These are phyloP conservation scores for Glarea lozoyensis DNA, from an alignment of 495 filamentous ascomycete genomes.

Conservation along the genomic window DNA sequence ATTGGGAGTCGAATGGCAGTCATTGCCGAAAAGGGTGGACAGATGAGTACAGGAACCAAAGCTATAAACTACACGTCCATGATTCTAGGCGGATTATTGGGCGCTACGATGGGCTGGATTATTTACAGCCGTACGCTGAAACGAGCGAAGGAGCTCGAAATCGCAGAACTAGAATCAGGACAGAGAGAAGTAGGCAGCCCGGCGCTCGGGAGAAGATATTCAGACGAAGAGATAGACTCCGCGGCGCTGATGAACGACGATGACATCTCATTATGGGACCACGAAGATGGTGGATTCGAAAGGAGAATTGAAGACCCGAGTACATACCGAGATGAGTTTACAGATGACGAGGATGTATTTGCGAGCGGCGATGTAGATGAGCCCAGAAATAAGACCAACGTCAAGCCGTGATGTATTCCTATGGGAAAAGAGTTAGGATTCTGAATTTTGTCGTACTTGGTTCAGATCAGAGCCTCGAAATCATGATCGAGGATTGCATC, in stretches of 20 bases:
- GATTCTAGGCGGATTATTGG: conserved; percentile 54
- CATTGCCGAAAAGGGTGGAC: conserved; percentile 53
- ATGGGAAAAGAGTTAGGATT: too few species aligned
- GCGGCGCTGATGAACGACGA: conserved; percentile 41
- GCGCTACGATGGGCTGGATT: conserved; percentile 66
- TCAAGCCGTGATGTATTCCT: too few species aligned
- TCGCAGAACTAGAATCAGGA: conserved; percentile 46
- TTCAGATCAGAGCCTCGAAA: too few species aligned
- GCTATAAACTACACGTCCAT: conserved; percentile 78
- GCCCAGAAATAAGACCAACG: not conserved
- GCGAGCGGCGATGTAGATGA: conserved; percentile 5
- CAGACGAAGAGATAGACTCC: conserved; percentile 17
- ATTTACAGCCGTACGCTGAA: conserved; percentile 84
- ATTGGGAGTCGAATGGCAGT: conserved; percentile 67
- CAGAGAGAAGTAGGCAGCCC: conserved; percentile 17
- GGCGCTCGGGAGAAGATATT: conserved; percentile 17
- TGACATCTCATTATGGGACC: conserved; percentile 50
- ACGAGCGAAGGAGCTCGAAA: conserved; percentile 74
- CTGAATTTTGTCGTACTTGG: too few species aligned
- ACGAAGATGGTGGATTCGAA: conserved; percentile 22
- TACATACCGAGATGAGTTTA: conserved; percentile 8
- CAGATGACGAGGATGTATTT: conserved; percentile 9
- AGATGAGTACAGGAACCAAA: conserved; percentile 58
- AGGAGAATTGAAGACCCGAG: not conserved
- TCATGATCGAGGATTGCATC: too few species aligned